phyloP scores from a whole-genome alignment of 805 yeast species.

The Ogataea ramenticola region DNA sequence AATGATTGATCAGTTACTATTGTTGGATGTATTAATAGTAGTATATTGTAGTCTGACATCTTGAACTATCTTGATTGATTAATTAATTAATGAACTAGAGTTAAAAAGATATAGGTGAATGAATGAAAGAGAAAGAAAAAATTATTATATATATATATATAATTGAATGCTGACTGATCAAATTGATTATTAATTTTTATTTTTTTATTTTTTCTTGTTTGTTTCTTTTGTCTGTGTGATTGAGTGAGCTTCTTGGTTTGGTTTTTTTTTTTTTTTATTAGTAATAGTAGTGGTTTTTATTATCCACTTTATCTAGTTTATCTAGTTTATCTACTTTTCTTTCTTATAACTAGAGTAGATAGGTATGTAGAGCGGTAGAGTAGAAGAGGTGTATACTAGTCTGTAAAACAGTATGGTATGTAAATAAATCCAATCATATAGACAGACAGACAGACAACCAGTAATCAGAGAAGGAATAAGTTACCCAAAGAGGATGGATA shows the following conservation, averaged over 20 bases:
- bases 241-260: background rate
- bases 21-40: constrained; percentile 60
- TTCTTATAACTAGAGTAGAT: too few relatives aligned
- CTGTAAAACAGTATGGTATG: too few relatives aligned
- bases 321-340: too few relatives aligned
- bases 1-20: constrained; percentile 47
- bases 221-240: background rate
- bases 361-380: too few relatives aligned
- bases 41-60: constrained; percentile 8
- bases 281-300: too few relatives aligned
- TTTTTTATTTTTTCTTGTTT: background rate
- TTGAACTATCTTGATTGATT: background rate
- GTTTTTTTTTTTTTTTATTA: background rate
- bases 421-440: too few relatives aligned
- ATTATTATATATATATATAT: too few relatives aligned
- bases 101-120: too few relatives aligned
- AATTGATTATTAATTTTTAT: background rate
- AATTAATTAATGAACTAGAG: background rate
- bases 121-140: background rate
- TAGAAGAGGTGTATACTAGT: too few relatives aligned
- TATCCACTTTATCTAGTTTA: too few relatives aligned
- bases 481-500: background rate
- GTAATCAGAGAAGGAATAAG: too few relatives aligned
- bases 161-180: background rate
- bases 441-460: too few relatives aligned